Conservation (phyloP, 495 filamentous ascomycete genomes). For the Glutinoglossum americanum region DNA sequence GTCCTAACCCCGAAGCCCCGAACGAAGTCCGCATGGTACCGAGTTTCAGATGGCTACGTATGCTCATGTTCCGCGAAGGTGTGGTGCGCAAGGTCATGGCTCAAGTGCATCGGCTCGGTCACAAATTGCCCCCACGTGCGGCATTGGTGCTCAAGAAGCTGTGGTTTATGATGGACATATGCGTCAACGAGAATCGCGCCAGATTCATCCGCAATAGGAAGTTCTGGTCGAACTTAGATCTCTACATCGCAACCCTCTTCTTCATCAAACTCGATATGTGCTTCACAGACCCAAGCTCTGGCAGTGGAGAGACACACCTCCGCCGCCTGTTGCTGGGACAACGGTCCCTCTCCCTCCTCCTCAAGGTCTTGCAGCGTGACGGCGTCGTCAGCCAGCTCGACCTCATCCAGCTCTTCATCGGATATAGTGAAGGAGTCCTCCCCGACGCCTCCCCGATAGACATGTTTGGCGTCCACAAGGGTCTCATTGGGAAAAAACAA, state of each 20-base stretch:
- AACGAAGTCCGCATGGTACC: constrained; percentile 20
- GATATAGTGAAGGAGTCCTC: constrained; percentile 15
- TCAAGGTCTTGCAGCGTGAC: constrained; percentile 24
- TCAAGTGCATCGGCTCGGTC: constrained; percentile 26
- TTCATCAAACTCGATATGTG: constrained; percentile 39
- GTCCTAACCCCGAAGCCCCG: constrained; percentile 7
- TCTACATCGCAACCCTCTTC: constrained; percentile 32
- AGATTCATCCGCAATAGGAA: constrained; percentile 24
- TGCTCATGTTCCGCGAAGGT: constrained; percentile 27
- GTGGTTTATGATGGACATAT: constrained; percentile 44
- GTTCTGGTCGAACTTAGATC: constrained; percentile 29
- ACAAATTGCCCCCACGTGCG: constrained; percentile 25
- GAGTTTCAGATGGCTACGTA: constrained; percentile 27
- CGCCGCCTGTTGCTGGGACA: constrained; percentile 37
- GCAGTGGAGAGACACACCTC: constrained; percentile 19
- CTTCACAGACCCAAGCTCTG: constrained; percentile 29
- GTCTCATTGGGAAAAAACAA: constrained; percentile 25
- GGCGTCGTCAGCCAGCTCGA: constrained; percentile 20
- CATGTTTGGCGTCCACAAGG: constrained; percentile 26
- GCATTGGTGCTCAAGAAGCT: constrained; percentile 30
- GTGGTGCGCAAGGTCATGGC: constrained; percentile 32
- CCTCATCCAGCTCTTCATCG: constrained; percentile 23
- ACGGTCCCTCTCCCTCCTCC: constrained; percentile 26
- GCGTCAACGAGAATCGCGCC: constrained; percentile 25
- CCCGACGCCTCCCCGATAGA: constrained; percentile 2